Evolutionary conservation across 495 filamentous ascomycete species (phyloP).

Genomic region (Peziza echinospora): DNA sequence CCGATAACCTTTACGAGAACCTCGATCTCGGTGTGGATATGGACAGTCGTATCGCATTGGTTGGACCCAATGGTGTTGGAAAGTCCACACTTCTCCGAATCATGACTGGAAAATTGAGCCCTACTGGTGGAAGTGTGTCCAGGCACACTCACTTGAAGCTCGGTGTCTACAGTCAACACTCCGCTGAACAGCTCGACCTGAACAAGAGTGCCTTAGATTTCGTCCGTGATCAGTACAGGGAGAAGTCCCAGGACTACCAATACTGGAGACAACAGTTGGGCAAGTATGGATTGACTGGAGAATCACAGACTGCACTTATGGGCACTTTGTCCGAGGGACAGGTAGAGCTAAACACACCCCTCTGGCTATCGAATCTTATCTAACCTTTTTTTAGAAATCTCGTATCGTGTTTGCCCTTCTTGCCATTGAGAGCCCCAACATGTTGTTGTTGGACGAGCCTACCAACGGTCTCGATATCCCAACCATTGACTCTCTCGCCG

Average conservation of each 20-base stretch:
- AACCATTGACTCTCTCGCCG: constrained; percentile 90
- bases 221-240: constrained; percentile 78
- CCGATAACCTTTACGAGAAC: constrained; percentile 87
- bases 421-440: constrained; percentile 91
- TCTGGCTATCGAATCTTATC: too few relatives aligned
- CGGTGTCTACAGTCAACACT: constrained; percentile 94
- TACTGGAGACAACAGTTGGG: constrained; percentile 98
- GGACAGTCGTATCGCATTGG: constrained; percentile 91
- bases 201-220: constrained; percentile 97
- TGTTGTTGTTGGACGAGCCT: constrained; percentile 93
- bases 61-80: constrained; percentile 97
- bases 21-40: constrained; percentile 98
- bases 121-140: constrained; percentile 57
- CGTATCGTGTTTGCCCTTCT: constrained; percentile 95
- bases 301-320: constrained; percentile 90
- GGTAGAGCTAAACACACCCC: too few relatives aligned
- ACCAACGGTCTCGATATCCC: constrained; percentile 99
- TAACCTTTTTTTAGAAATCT: too few relatives aligned
- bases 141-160: constrained; percentile 97
- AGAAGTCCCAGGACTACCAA: constrained; percentile 89
- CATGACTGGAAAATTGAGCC: constrained; percentile 89
- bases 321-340: constrained; percentile 94
- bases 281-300: constrained; percentile 73
- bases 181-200: constrained; percentile 89
- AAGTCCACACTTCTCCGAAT: constrained; percentile 96